phyloP scores from a whole-genome alignment of 176 grass and related monocot species.

The Ensete glaucum region DNA sequence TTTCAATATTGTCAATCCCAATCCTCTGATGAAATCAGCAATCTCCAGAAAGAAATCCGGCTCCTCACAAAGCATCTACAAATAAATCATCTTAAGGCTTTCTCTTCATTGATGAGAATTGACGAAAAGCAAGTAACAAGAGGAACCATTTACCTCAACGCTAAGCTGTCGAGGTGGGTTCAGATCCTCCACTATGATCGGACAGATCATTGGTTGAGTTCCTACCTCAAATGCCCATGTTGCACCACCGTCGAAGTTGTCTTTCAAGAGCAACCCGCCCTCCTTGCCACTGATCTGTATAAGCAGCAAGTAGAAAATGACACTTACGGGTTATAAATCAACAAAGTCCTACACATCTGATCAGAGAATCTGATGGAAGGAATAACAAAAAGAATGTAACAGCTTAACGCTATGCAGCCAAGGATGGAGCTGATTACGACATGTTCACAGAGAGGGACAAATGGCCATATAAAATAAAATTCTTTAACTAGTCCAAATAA shows the following conservation, averaged over 20 bases:
- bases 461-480: too few species aligned
- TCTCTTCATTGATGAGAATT: not conserved
- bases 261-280: slow-evolving; percentile 56
- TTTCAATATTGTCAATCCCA: slow-evolving; percentile 73
- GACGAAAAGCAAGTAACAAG: not conserved
- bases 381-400: not conserved
- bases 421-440: not conserved
- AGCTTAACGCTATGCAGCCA: not conserved
- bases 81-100: not conserved
- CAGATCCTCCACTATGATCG: slow-evolving; percentile 69
- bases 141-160: slow-evolving; percentile 46
- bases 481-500: too few species aligned
- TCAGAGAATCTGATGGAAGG: not conserved
- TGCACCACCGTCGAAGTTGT: slow-evolving; percentile 61
- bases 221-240: slow-evolving; percentile 76
- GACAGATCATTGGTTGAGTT: slow-evolving; percentile 55
- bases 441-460: too few species aligned
- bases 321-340: not conserved
- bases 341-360: too few species aligned
- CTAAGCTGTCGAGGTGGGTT: slow-evolving; percentile 63
- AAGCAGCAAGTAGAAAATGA: not conserved
- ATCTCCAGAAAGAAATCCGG: slow-evolving; percentile 71
- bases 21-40: slow-evolving; percentile 65
- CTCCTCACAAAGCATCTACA: slow-evolving; percentile 68
- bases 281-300: slow-evolving; percentile 47